phyloP scores from a whole-genome alignment of 2,329 filamentous ascomycete genomes.

The Dactylellina cionopaga region DNA sequence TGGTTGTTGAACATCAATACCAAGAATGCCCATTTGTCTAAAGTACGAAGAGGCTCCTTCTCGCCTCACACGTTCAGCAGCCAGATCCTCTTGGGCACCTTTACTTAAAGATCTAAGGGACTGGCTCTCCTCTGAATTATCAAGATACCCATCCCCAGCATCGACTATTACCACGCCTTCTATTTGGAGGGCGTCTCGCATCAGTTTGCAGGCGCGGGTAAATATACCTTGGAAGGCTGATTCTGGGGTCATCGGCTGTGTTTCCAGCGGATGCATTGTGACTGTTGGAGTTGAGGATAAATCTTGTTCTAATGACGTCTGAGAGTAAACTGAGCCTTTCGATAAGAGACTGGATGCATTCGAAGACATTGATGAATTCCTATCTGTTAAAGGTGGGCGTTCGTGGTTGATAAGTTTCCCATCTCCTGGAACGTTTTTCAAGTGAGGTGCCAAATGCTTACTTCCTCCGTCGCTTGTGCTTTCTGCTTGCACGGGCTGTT shows the following conservation, averaged over 20 bases:
- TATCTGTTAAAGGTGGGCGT: conserved; percentile 44
- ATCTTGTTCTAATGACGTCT: conserved; percentile 40
- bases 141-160: conserved; percentile 5
- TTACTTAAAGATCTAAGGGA: conserved; percentile 15
- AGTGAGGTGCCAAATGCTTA: conserved; percentile 39
- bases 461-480: conserved; percentile 38
- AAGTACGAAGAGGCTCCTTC: conserved; percentile 21
- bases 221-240: conserved; percentile 55
- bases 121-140: conserved; percentile 32
- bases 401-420: conserved; percentile 35
- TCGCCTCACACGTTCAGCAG: conserved; percentile 9
- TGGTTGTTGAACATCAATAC: conserved; percentile 16
- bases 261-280: conserved; percentile 32
- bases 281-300: conserved; percentile 51
- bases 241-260: conserved; percentile 48
- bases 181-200: conserved; percentile 54
- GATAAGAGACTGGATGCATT: conserved; percentile 35
- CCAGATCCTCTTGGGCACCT: background rate
- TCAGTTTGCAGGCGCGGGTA: conserved; percentile 54
- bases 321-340: conserved; percentile 34
- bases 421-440: conserved; percentile 37
- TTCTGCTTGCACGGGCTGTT: conserved; percentile 29
- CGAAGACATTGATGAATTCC: conserved; percentile 43
- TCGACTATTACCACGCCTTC: conserved; percentile 57
- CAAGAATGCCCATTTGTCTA: conserved; percentile 34